phyloP scores from a whole-genome alignment of 345 rosid genomes.

The Hypericum androsaemum region DNA sequence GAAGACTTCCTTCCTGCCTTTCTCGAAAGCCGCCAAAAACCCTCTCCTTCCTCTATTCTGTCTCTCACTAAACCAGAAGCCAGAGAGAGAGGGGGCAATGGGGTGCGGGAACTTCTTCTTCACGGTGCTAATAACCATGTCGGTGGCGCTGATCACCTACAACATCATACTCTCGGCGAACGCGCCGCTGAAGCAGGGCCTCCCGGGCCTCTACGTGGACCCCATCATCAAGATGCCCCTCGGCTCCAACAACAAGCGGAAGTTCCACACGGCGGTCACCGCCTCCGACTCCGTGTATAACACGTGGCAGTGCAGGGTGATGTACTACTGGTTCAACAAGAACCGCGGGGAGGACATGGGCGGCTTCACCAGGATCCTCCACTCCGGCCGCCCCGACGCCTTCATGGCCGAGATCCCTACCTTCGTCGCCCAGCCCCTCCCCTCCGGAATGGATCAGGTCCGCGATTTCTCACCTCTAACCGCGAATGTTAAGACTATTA shows the following conservation, averaged over 20 bases:
- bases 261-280: slow-evolving; percentile 96
- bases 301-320: slow-evolving; percentile 94
- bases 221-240: slow-evolving; percentile 71
- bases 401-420: slow-evolving; percentile 97
- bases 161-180: slow-evolving; percentile 89
- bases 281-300: slow-evolving; percentile 90
- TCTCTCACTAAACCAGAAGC: no score
- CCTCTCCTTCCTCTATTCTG: no score
- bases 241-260: slow-evolving; percentile 28
- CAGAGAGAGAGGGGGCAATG: slow-evolving; percentile 22
- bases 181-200: slow-evolving; percentile 76
- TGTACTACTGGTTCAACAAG: slow-evolving; percentile 96
- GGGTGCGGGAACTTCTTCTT: slow-evolving; percentile 74
- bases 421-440: slow-evolving; percentile 83
- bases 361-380: slow-evolving; percentile 92
- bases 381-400: slow-evolving; percentile 74
- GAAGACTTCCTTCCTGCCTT: no score
- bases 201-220: slow-evolving; percentile 62
- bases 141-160: slow-evolving; percentile 88
- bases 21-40: no score
- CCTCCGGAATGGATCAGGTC: slow-evolving; percentile 93
- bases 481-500: no score
- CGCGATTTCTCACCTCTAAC: background rate
- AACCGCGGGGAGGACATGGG: slow-evolving; percentile 68
- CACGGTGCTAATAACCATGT: slow-evolving; percentile 51